Base-by-base conservation (phyloP, 2,329 filamentous ascomycete species). In the Neonectria hederae region DNA sequence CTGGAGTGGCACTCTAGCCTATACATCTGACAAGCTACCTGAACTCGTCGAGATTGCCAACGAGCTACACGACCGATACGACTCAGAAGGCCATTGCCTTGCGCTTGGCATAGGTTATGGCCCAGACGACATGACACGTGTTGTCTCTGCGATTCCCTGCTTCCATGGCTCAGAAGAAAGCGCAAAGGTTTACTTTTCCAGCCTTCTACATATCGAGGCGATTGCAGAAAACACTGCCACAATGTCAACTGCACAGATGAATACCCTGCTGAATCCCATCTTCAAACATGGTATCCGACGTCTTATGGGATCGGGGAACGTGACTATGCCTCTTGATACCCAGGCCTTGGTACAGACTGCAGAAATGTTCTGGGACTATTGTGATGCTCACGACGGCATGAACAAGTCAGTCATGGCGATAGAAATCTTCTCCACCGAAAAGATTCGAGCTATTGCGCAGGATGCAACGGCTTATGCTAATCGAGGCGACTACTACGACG, bases 381-480 rank as follows among this genome's bases (percentile, higher is more conserved):
- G 72, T 3, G 67, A 73, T 24, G 43, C 19, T 3, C 63, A 59
- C 11, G 54, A 69, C 5, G 65, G 66, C n/a, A 74, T 74, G 65
- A 57, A 61, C 19, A 68, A 64, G 22, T 73, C 73, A 1, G 65
- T 65, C 13, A 30, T 74, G 46, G 72, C 80, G 1, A 78, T 83
- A 5, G 83, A 86, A 65, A 75, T 81, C 24, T 78, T 79, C 24
- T 77, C 83, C 21, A 78, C 79, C 58, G 69, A 73, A 4, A 80
- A 81, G 68, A 74, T 81, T 24, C 74, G 76, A 1, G 69, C 75
- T n/a, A 74, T 82, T 5, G 69, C 75, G 0, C 66, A 75, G 1
- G 65, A 74, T 2, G 77, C 75, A 1, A 85, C 80, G 6, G 80
- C 83, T 0, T 83, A 83, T 60, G 80, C 82, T 4, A 83, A 81